phyloP scores from a whole-genome alignment of 140 eudicot species.

The Oenanthe javanica region DNA sequence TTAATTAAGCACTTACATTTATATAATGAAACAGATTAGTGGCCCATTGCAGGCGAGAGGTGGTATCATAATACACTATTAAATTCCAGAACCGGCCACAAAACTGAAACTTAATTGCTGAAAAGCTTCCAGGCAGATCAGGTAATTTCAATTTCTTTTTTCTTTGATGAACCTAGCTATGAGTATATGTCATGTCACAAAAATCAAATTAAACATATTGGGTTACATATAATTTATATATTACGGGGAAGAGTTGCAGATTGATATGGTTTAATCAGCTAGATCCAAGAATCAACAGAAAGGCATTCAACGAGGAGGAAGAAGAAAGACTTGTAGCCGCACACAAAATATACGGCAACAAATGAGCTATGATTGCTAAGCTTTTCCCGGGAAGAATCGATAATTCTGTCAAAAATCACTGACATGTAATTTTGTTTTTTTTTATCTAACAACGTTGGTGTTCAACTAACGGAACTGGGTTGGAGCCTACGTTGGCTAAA shows the following conservation, averaged over 20 bases:
- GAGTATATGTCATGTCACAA: too few relatives aligned
- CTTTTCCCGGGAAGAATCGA: constrained; percentile 43
- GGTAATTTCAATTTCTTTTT: constrained; percentile 11
- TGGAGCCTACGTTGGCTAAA: too few relatives aligned
- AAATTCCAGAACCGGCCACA: constrained; percentile 15
- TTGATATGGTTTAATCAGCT: constrained; percentile 44
- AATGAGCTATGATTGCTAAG: constrained; percentile 34
- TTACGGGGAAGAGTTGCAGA: constrained; percentile 38
- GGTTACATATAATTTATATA: too few relatives aligned
- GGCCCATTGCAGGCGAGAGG: not conserved
- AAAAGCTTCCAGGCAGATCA: constrained; percentile 36
- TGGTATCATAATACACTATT: too few relatives aligned
- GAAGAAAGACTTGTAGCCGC: constrained; percentile 31
- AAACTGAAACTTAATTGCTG: constrained; percentile 40
- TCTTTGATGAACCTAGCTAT: too few relatives aligned
- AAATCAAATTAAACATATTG: too few relatives aligned
- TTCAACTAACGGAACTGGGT: too few relatives aligned
- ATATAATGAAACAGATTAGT: not conserved
- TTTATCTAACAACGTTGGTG: too few relatives aligned
- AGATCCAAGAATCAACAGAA: constrained; percentile 38
- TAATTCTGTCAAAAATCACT: constrained; percentile 42
- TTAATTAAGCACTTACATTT: not conserved
- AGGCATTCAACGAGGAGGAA: constrained; percentile 30
- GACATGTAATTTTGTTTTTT: constrained; percentile 27
- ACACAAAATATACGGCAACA: constrained; percentile 30